Evolutionary conservation across 1,284 basidiomycete species (phyloP).

Genomic region (Pascua guehoae): DNA sequence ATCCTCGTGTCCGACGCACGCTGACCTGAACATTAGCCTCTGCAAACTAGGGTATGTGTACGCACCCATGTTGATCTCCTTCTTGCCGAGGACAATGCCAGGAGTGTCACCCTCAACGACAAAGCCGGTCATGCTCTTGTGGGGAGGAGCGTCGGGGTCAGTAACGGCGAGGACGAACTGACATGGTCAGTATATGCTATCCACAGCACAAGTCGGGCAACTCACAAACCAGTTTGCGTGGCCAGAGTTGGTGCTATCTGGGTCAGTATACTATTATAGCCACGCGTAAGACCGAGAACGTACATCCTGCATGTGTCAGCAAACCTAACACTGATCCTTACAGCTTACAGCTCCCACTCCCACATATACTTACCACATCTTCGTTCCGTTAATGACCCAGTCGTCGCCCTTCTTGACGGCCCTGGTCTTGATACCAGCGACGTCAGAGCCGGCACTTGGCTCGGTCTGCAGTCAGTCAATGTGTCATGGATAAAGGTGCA

Average conservation of each 20-base stretch:
- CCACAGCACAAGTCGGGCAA: neutral
- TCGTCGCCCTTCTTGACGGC: constrained; percentile 56
- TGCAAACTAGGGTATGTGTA: neutral
- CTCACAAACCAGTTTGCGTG: constrained; percentile 52
- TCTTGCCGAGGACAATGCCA: constrained; percentile 54
- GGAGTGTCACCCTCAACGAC: constrained; percentile 55
- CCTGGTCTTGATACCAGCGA: constrained; percentile 52
- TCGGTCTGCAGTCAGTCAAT: constrained; percentile 46
- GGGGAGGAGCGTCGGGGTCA: constrained; percentile 50
- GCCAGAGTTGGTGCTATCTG: constrained; percentile 52
- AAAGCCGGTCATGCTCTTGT: constrained; percentile 56
- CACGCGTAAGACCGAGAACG: constrained; percentile 2
- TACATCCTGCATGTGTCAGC: constrained; percentile 33
- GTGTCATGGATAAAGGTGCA: too few relatives aligned
- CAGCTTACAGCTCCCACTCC: too few relatives aligned
- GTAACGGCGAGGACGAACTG: constrained; percentile 57
- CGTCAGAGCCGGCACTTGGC: constrained; percentile 57
- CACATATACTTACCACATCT: constrained; percentile 52
- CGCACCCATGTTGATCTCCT: constrained; percentile 59
- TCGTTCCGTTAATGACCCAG: constrained; percentile 54
- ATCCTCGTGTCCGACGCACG: constrained; percentile 57
- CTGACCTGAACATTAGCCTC: constrained; percentile 38
- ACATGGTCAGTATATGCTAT: neutral
- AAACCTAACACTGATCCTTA: constrained; percentile 1
- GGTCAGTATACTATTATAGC: constrained; percentile 1